Percentiles rank a stretch among this genome's conserved stretches.
Conservation (phyloP, 1,284 basidiomycete genomes). For the Microbotryomycetes sp. region DNA sequence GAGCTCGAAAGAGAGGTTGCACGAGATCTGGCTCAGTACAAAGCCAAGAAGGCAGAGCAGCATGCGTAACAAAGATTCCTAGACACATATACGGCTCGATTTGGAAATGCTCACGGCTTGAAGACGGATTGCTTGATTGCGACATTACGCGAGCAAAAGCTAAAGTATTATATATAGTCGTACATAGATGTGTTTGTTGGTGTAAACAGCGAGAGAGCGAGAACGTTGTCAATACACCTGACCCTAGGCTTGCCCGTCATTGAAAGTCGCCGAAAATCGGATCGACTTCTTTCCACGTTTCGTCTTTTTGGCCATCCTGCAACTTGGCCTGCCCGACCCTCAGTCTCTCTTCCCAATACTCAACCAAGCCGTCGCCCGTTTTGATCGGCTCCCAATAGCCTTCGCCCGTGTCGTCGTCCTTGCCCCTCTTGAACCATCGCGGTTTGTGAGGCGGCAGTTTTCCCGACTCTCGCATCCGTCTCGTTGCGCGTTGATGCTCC, state of each 20-base stretch:
- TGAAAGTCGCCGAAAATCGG: slow-evolving; percentile 51
- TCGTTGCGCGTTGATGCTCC: slow-evolving; percentile 73
- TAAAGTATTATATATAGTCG: neutral
- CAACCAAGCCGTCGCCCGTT: slow-evolving; percentile 52
- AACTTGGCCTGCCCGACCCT: slow-evolving; percentile 50
- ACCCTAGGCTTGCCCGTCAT: neutral
- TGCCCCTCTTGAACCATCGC: slow-evolving; percentile 52
- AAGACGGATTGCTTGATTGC: too few relatives aligned
- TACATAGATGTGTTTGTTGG: neutral
- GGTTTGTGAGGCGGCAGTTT: slow-evolving; percentile 65
- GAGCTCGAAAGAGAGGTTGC: slow-evolving; percentile 37
- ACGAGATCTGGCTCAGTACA: slow-evolving; percentile 26
- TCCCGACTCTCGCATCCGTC: slow-evolving; percentile 71
- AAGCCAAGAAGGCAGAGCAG: slow-evolving; percentile 11
- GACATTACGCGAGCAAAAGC: too few relatives aligned
- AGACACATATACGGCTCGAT: too few relatives aligned
- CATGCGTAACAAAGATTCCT: neutral
- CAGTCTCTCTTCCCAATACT: slow-evolving; percentile 80
- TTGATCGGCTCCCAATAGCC: slow-evolving; percentile 70
- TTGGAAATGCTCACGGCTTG: too few relatives aligned
- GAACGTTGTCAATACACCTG: neutral
- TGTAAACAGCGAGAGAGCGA: too few relatives aligned
- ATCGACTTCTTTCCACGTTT: slow-evolving; percentile 63
- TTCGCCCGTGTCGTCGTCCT: slow-evolving; percentile 78
- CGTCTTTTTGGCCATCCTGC: slow-evolving; percentile 39